Conservation (phyloP, 225 moss, liverwort and hornwort species). For the Physcomitrellopsis africana region DNA sequence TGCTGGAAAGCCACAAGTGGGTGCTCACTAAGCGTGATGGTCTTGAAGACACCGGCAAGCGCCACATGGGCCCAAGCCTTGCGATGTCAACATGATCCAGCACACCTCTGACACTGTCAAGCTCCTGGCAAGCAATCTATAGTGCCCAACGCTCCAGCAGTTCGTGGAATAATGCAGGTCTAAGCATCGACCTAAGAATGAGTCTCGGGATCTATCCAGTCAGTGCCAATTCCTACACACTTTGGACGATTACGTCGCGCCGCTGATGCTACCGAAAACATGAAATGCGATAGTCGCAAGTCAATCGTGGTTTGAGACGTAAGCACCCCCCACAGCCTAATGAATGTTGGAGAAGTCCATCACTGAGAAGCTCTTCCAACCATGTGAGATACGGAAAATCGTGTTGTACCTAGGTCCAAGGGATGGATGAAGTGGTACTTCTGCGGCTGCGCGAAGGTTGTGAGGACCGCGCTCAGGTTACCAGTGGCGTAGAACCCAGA, state of each 20-base stretch:
- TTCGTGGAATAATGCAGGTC: constrained; percentile 15
- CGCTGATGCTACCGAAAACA: no score
- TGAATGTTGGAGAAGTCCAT: not conserved
- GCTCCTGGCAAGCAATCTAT: constrained; percentile 30
- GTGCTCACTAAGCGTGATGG: not conserved
- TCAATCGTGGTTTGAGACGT: no score
- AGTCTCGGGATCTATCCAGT: no score
- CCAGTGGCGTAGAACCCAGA: constrained; percentile 47
- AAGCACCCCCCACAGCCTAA: not conserved
- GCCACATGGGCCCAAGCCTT: constrained; percentile 11
- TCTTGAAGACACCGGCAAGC: not conserved
- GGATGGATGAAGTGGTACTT: constrained; percentile 60
- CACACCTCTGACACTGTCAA: constrained; percentile 28
- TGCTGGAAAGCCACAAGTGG: not conserved
- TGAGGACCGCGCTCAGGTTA: constrained; percentile 47
- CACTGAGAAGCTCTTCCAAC: constrained; percentile 48
- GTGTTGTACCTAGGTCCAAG: constrained; percentile 46
- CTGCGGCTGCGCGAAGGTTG: constrained; percentile 41
- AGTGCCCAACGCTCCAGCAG: constrained; percentile 28
- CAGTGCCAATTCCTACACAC: not conserved
- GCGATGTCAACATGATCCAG: constrained; percentile 10
- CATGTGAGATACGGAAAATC: constrained; percentile 47
- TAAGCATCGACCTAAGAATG: not conserved
- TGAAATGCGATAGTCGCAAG: no score
- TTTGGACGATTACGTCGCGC: not conserved